Evolutionary conservation across 768 basidiomycete species (phyloP), one percentile per base, ranked within the genome.

Genomic region (Russula sp.): DNA sequence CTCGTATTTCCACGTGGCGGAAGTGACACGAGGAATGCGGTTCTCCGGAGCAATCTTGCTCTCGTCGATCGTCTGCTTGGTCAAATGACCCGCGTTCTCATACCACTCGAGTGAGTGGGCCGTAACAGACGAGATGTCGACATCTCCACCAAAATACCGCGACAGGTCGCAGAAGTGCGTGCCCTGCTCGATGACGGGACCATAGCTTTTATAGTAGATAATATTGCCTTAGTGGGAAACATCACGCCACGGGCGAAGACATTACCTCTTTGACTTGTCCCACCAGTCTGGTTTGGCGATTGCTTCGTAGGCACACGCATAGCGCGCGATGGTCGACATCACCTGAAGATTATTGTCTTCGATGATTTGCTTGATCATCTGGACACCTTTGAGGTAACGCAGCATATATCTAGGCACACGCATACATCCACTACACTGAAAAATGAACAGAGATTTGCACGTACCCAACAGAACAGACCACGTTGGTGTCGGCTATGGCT

Each of bases 141-240:
- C 92, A 68, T 96, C 91, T 16, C 96, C 96, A 56, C 95, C 96
- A 71, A 98, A 98, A 79, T 96, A 96, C 68, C 96, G 88, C 45
- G 94, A 97, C 49, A 97, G 82, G 77, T 98, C 94, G 70, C 92
- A 94, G 77, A 98, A 96, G 78, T 98, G 96, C 14, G 96, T 98
- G 52, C 92, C 95, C 77, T 94, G 90, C 74, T 94, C 93, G 66
- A 95, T 77, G 68, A 94, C 80, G 5, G 92, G 91, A 20, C 91
- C 91, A 58, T 83, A 87, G 71, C 89, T 88, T 56, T 16, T 35
- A 47, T 40, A 67, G 16, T 55, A 6, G 62, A 60, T 34, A 68
- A 48, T 7, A 45, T 53, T 42, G 34, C 47, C 50, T 44, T 48
- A 39, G 47, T 27, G 39, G 16, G 42, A 55, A 53, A 14, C 14